These are phyloP conservation scores for Cucurbita maxima DNA, from an alignment of 306 rosid species.

Conservation along the genomic window DNA sequence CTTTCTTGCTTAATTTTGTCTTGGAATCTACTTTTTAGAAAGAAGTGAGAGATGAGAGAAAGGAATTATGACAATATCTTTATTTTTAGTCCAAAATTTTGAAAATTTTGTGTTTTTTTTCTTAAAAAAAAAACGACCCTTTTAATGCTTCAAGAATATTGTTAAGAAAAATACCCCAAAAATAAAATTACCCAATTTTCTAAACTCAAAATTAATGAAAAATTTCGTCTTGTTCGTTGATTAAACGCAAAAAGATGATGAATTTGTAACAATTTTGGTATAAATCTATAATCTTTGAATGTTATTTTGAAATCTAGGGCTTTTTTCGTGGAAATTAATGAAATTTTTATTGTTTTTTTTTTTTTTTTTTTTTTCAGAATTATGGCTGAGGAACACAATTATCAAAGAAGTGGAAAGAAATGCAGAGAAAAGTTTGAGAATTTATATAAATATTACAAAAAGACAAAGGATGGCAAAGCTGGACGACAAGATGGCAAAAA, in stretches of 20 bases:
- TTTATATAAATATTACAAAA: conserved; percentile 91
- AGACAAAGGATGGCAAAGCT: conserved; percentile 88
- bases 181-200: not conserved
- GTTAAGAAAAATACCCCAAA: not conserved
- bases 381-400: conserved; percentile 80
- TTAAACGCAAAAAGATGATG: not conserved
- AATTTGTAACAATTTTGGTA: not conserved
- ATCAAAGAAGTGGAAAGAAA: conserved; percentile 96
- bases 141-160: not conserved
- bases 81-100: not conserved
- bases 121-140: not conserved
- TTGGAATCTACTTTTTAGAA: conserved; percentile 9
- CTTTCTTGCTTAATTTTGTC: conserved; percentile 4
- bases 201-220: not conserved
- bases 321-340: not conserved
- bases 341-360: not conserved
- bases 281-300: not conserved
- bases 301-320: not conserved
- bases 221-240: not conserved
- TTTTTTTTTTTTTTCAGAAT: conserved; percentile 30
- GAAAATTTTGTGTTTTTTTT: not conserved
- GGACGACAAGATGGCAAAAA: conserved; percentile 96
- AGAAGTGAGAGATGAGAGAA: not conserved
- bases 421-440: conserved; percentile 96
- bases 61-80: not conserved